A percentile compares a stretch with the other conserved stretches of the same genome.
Conservation (phyloP, 2,329 filamentous ascomycete species). For the Colletotrichum truncatum region DNA sequence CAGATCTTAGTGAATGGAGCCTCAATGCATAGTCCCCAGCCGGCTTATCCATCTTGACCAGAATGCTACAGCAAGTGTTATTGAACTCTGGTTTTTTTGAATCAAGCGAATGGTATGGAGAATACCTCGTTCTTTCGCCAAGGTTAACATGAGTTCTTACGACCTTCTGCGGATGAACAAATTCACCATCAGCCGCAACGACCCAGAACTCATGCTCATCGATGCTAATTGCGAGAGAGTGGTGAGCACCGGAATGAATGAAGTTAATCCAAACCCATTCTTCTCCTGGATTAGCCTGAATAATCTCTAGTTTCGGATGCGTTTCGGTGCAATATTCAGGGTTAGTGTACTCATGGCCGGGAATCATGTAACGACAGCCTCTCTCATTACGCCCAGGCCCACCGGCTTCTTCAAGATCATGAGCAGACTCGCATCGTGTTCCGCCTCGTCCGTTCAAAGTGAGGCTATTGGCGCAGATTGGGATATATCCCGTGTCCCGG, state of each 20-base stretch:
- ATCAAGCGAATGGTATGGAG: neutral
- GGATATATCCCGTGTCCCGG: conserved; percentile 21
- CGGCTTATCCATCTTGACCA: conserved; percentile 1
- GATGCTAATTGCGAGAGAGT: conserved; percentile 47
- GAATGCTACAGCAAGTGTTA: neutral
- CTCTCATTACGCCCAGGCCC: conserved; percentile 7
- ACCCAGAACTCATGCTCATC: conserved; percentile 63
- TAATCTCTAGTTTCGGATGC: neutral
- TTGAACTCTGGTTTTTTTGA: fast-evolving
- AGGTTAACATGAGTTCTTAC: conserved; percentile 11
- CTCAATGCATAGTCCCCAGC: conserved; percentile 4
- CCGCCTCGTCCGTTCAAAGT: conserved; percentile 6
- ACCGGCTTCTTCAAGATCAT: conserved; percentile 2
- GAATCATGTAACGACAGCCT: neutral
- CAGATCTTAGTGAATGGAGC: neutral
- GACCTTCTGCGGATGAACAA: conserved; percentile 57
- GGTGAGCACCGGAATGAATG: conserved; percentile 12
- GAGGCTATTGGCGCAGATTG: conserved; percentile 16
- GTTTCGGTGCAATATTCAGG: conserved; percentile 7
- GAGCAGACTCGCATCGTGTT: conserved; percentile 1
- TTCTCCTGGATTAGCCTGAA: neutral
- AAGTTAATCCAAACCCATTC: conserved; percentile 17
- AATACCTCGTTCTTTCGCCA: conserved; percentile 10
- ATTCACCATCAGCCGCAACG: conserved; percentile 62
- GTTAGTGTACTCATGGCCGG: conserved; percentile 8